phyloP scores from a whole-genome alignment of 179 eudicot species.

The Vitellaria paradoxa region DNA sequence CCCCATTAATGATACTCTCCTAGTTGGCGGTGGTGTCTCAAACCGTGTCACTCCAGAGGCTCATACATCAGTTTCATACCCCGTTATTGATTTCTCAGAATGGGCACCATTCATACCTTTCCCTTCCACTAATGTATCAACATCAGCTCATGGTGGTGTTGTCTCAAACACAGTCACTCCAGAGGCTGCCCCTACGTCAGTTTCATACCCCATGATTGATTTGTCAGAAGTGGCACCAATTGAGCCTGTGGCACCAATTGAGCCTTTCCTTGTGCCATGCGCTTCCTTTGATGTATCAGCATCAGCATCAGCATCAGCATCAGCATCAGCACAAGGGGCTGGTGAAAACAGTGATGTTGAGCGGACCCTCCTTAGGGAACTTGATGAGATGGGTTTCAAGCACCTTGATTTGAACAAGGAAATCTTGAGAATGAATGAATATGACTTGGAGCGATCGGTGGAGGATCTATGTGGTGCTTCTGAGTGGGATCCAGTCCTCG shows the following conservation, averaged over 20 bases:
- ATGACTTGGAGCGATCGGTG: constrained; percentile 58
- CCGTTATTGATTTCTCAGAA: not conserved
- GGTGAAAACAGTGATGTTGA: constrained; percentile 30
- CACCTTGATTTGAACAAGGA: constrained; percentile 55
- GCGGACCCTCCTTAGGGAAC: constrained; percentile 51
- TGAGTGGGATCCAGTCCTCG: constrained; percentile 72
- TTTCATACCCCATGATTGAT: too few species aligned
- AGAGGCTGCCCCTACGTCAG: too few species aligned
- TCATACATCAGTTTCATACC: constrained; percentile 38
- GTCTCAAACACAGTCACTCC: too few species aligned
- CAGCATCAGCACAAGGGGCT: constrained; percentile 5
- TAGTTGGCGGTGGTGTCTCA: too few species aligned
- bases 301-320: constrained; percentile 10
- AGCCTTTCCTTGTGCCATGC: not conserved
- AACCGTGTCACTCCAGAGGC: too few species aligned
- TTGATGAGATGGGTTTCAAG: constrained; percentile 72
- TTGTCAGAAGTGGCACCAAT: too few species aligned
- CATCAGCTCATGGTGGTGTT: too few species aligned
- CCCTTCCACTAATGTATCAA: too few species aligned
- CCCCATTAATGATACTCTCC: too few species aligned
- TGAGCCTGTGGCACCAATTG: not conserved
- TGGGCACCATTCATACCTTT: too few species aligned
- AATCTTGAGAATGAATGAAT: constrained; percentile 56
- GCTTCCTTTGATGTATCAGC: constrained; percentile 8
- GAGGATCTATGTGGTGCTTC: constrained; percentile 66